phyloP scores from a whole-genome alignment of 371 early-diverging fungal genomes.

The Mucor lusitanicus region DNA sequence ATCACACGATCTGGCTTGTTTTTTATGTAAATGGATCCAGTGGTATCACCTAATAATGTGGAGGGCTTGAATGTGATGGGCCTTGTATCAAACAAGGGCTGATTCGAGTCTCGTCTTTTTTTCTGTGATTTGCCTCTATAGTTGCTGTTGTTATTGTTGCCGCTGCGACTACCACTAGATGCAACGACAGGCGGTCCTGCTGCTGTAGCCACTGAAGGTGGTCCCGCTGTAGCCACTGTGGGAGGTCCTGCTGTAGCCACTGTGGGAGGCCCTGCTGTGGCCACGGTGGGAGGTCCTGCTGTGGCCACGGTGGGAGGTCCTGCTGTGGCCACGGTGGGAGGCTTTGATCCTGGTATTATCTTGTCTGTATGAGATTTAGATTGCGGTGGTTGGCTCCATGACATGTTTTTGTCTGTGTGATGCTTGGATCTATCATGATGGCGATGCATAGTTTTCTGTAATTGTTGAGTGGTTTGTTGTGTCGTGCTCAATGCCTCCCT shows the following conservation, averaged over 20 bases:
- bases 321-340: not conserved
- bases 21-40: constrained; percentile 1
- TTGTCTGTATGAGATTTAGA: not conserved
- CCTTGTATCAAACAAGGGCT: not conserved
- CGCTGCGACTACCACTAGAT: not conserved
- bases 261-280: not conserved
- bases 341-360: not conserved
- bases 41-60: not conserved
- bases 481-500: not conserved
- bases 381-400: not conserved
- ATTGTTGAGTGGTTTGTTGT: not conserved
- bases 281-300: not conserved
- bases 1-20: constrained; percentile 19
- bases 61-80: not conserved
- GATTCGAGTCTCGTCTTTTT: not conserved
- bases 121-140: not conserved
- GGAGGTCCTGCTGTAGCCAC: not conserved
- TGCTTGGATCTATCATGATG: not conserved
- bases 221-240: not conserved
- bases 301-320: not conserved
- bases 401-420: not conserved
- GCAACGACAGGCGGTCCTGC: not conserved
- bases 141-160: not conserved
- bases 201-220: not conserved
- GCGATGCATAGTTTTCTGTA: not conserved